These are phyloP conservation scores for Saxophila tyrrhenica DNA, from an alignment of 495 filamentous ascomycete species.

Conservation along the genomic window DNA sequence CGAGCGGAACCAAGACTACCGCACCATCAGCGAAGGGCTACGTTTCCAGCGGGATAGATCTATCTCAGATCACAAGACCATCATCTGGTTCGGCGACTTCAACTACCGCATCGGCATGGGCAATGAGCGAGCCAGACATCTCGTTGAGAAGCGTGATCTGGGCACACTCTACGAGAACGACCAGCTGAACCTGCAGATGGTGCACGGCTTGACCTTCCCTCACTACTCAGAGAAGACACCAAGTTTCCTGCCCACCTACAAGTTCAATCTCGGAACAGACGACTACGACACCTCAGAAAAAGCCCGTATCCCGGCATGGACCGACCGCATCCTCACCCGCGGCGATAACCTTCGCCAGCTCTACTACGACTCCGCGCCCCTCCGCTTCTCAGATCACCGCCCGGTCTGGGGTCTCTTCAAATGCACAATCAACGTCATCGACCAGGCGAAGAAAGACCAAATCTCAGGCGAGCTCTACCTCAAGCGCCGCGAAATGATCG, in stretches of 20 bases:
- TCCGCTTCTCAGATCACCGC: slow-evolving; percentile 86
- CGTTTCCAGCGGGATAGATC: slow-evolving; percentile 80
- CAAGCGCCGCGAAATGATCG: slow-evolving; percentile 50
- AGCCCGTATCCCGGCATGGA: slow-evolving; percentile 90
- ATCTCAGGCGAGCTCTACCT: slow-evolving; percentile 63
- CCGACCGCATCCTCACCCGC: slow-evolving; percentile 81
- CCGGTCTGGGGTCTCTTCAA: slow-evolving; percentile 85
- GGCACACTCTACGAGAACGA: slow-evolving; percentile 84
- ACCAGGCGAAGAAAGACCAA: slow-evolving; percentile 58
- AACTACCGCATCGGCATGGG: slow-evolving; percentile 91
- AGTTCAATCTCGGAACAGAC: slow-evolving; percentile 80
- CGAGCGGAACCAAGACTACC: slow-evolving; percentile 85
- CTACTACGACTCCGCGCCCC: slow-evolving; percentile 62
- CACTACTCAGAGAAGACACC: slow-evolving; percentile 83
- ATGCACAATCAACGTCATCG: slow-evolving; percentile 65
- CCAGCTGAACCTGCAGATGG: slow-evolving; percentile 95
- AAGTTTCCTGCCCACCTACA: slow-evolving; percentile 85
- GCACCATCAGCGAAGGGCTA: slow-evolving; percentile 75
- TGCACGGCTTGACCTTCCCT: slow-evolving; percentile 75
- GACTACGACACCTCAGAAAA: slow-evolving; percentile 93
- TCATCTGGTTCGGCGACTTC: slow-evolving; percentile 98
- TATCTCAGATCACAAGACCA: slow-evolving; percentile 83
- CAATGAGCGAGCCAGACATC: slow-evolving; percentile 64
- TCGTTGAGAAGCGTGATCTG: slow-evolving; percentile 58
- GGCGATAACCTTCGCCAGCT: slow-evolving; percentile 72